A percentile compares a stretch with the other conserved stretches of the same genome.
Conservation (phyloP, 805 yeast species). For the Kodamaea kakaduensis region DNA sequence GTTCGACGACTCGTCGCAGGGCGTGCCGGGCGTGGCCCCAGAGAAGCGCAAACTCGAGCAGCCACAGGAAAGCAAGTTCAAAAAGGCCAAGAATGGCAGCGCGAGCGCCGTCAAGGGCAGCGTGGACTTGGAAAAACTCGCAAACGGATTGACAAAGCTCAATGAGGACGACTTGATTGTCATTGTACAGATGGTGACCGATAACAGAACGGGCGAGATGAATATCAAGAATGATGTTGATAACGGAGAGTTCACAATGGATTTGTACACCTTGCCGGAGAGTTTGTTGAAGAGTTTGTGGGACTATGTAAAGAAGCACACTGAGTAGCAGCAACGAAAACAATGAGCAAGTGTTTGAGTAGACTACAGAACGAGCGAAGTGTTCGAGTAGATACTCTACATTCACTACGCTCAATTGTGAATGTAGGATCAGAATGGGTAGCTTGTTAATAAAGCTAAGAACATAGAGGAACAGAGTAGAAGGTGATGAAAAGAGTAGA, state of each 20-base stretch:
- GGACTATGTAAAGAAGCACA: constrained; percentile 85
- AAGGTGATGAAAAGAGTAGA: no score
- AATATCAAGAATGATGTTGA: constrained; percentile 93
- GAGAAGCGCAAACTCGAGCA: constrained; percentile 14
- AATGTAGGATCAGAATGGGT: no score
- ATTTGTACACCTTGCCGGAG: constrained; percentile 89
- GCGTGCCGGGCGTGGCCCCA: constrained; percentile 14
- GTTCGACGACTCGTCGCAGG: constrained; percentile 33
- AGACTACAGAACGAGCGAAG: no score
- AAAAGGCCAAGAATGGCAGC: constrained; percentile 48
- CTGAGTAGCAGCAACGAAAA: no score
- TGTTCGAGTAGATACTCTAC: no score
- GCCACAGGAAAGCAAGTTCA: constrained; percentile 24
- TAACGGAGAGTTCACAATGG: constrained; percentile 96
- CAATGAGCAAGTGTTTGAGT: no score
- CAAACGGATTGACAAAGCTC: constrained; percentile 82
- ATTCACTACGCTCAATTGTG: no score
- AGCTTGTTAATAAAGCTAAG: no score
- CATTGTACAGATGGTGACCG: constrained; percentile 96
- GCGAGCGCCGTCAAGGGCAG: constrained; percentile 60
- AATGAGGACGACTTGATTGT: constrained; percentile 90
- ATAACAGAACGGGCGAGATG: constrained; percentile 92
- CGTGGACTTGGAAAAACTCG: constrained; percentile 85
- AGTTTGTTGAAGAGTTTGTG: constrained; percentile 84
- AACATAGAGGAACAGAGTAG: no score